phyloP scores from a whole-genome alignment of 768 basidiomycete species.

The Astraeus odoratus region DNA sequence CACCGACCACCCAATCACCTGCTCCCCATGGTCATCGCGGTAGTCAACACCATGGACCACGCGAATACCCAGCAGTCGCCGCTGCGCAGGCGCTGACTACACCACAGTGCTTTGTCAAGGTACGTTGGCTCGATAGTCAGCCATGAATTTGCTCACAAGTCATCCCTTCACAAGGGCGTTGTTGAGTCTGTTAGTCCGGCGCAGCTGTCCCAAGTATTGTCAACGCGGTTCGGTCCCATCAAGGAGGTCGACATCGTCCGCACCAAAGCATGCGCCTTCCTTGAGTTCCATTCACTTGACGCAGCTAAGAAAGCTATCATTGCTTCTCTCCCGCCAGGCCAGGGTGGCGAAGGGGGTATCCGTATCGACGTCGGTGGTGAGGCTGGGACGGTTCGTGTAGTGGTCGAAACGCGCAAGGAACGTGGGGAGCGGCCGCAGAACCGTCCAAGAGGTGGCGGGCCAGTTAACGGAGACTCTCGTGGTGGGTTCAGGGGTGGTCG shows the following conservation, averaged over 20 bases:
- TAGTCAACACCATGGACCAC: conserved; percentile 30
- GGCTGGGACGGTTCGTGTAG: conserved; percentile 46
- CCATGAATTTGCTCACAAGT: neutral
- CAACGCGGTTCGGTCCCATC: conserved; percentile 67
- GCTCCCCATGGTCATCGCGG: conserved; percentile 26
- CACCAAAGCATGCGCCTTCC: conserved; percentile 86
- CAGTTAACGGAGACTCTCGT: conserved; percentile 41
- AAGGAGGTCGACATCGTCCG: conserved; percentile 89
- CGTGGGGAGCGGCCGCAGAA: conserved; percentile 69
- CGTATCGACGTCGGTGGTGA: conserved; percentile 63
- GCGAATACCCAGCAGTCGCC: conserved; percentile 37
- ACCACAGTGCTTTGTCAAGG: conserved; percentile 90
- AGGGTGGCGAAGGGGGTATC: conserved; percentile 89
- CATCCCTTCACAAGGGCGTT: conserved; percentile 48
- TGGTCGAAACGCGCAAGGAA: conserved; percentile 88
- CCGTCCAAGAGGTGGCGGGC: conserved; percentile 56
- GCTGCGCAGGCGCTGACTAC: conserved; percentile 62
- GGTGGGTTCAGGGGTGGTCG: conserved; percentile 43
- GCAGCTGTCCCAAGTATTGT: conserved; percentile 44
- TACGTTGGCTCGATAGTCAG: conserved; percentile 21
- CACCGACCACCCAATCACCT: conserved; percentile 33
- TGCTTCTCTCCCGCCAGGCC: conserved; percentile 52
- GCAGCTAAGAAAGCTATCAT: conserved; percentile 82
- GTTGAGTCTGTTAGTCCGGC: conserved; percentile 53
- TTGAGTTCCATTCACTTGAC: conserved; percentile 78